These are phyloP conservation scores for Myxozyma geophila DNA, from an alignment of 805 yeast genomes.

Conservation along the genomic window DNA sequence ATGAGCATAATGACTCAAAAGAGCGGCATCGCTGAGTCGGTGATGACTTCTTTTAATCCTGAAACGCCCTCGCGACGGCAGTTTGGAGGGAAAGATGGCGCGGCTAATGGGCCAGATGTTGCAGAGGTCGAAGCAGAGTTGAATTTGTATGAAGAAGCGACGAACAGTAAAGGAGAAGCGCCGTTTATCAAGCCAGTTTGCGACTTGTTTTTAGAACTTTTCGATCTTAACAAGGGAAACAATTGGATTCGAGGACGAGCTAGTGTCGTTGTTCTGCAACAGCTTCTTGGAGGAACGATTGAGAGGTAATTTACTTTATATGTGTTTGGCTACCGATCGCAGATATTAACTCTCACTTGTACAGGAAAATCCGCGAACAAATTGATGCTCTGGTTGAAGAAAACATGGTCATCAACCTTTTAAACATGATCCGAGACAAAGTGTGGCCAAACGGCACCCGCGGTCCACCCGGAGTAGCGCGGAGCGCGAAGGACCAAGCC, in stretches of 20 bases:
- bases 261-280: slow-evolving; percentile 77
- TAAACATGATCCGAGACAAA: slow-evolving; percentile 43
- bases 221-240: slow-evolving; percentile 65
- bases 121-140: slow-evolving; percentile 50
- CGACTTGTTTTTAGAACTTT: slow-evolving; percentile 70
- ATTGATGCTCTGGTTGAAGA: slow-evolving; percentile 52
- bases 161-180: slow-evolving; percentile 40
- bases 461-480: slow-evolving; percentile 9
- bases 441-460: slow-evolving; percentile 43
- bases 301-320: slow-evolving; percentile 52
- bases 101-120: slow-evolving; percentile 1
- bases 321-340: slow-evolving; percentile 39
- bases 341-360: not conserved
- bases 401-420: slow-evolving; percentile 51
- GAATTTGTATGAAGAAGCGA: slow-evolving; percentile 54
- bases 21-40: not conserved
- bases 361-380: slow-evolving; percentile 50
- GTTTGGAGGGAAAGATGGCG: slow-evolving; percentile 4
- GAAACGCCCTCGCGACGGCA: not conserved
- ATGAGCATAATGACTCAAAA: slow-evolving; percentile 12
- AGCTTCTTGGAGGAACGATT: slow-evolving; percentile 82
- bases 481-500: slow-evolving; percentile 55
- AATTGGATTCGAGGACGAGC: slow-evolving; percentile 89
- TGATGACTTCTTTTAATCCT: not conserved
- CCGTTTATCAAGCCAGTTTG: slow-evolving; percentile 82